A percentile compares a stretch with the other conserved stretches of the same genome.
Conservation (phyloP, 225 moss, liverwort and hornwort species). For the Physcomitrellopsis africana region DNA sequence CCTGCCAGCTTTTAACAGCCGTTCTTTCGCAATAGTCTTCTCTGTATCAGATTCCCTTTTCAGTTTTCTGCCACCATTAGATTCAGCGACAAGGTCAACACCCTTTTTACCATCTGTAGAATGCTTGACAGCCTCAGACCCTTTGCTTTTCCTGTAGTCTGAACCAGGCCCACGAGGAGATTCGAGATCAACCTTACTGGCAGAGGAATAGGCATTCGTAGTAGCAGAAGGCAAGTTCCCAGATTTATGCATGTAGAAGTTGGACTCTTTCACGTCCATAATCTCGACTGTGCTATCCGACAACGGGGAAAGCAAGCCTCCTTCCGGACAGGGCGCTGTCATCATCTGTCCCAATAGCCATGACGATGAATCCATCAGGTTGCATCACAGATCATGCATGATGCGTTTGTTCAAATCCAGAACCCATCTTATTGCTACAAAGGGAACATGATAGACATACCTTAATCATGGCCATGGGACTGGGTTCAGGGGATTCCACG, state of each 20-base stretch:
- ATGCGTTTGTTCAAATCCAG: conserved; percentile 27
- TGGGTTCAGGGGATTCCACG: conserved; percentile 77
- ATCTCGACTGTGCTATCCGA: conserved; percentile 49
- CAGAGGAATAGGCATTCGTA: conserved; percentile 40
- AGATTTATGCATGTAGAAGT: conserved; percentile 39
- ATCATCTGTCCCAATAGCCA: conserved; percentile 73
- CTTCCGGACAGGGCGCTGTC: conserved; percentile 61
- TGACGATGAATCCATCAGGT: conserved; percentile 46
- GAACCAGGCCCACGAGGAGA: conserved; percentile 42
- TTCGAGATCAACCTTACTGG: conserved; percentile 48
- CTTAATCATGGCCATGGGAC: conserved; percentile 87
- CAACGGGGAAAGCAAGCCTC: conserved; percentile 82
- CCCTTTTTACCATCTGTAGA: conserved; percentile 47
- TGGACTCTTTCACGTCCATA: conserved; percentile 50
- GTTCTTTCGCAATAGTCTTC: conserved; percentile 56
- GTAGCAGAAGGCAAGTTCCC: conserved; percentile 37
- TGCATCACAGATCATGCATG: conserved; percentile 39
- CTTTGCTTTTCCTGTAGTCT: conserved; percentile 51
- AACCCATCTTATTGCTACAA: conserved; percentile 38
- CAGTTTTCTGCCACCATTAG: conserved; percentile 56
- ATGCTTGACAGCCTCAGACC: conserved; percentile 49
- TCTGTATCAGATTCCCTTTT: conserved; percentile 56
- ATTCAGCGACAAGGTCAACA: conserved; percentile 40
- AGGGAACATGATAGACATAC: conserved; percentile 44
- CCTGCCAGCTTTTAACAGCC: conserved; percentile 43